These are phyloP conservation scores for Xylariomycetidae sp. DNA, from an alignment of 2,329 filamentous ascomycete species.

Conservation along the genomic window DNA sequence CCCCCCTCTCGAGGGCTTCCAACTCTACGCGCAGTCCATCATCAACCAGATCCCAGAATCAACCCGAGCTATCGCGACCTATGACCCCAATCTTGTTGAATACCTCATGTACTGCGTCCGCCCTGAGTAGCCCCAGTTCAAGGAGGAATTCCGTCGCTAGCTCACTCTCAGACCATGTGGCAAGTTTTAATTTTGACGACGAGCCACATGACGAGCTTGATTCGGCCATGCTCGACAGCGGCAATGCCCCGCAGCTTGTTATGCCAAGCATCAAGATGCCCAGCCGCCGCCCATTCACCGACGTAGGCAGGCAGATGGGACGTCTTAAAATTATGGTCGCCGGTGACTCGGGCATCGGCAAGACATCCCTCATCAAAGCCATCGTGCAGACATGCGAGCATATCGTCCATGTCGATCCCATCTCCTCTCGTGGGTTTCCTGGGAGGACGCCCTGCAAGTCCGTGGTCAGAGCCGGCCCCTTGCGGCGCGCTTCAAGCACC, in stretches of 20 bases:
- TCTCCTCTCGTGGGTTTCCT: constrained; percentile 39
- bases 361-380: constrained; percentile 83
- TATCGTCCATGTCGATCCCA: constrained; percentile 85
- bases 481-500: constrained; percentile 20
- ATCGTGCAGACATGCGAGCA: constrained; percentile 84
- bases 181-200: constrained; percentile 41
- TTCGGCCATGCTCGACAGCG: constrained; percentile 41
- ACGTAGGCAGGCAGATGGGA: constrained; percentile 77
- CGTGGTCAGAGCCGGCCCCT: too few species aligned
- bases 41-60: constrained; percentile 23
- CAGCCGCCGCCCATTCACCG: constrained; percentile 81
- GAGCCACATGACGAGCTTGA: constrained; percentile 38
- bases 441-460: too few species aligned
- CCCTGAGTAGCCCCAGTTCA: constrained; percentile 47
- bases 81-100: constrained; percentile 41
- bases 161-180: constrained; percentile 41
- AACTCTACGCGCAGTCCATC: constrained; percentile 26
- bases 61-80: constrained; percentile 35
- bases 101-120: constrained; percentile 35
- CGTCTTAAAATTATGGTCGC: constrained; percentile 85
- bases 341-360: constrained; percentile 75
- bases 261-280: constrained; percentile 97
- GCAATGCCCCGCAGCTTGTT: constrained; percentile 71
- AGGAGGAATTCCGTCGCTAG: constrained; percentile 45
- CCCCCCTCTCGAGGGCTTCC: constrained; percentile 27